Evolutionary conservation across 106 monocot genomes (phyloP).

Genomic region (Dioscorea alata): DNA sequence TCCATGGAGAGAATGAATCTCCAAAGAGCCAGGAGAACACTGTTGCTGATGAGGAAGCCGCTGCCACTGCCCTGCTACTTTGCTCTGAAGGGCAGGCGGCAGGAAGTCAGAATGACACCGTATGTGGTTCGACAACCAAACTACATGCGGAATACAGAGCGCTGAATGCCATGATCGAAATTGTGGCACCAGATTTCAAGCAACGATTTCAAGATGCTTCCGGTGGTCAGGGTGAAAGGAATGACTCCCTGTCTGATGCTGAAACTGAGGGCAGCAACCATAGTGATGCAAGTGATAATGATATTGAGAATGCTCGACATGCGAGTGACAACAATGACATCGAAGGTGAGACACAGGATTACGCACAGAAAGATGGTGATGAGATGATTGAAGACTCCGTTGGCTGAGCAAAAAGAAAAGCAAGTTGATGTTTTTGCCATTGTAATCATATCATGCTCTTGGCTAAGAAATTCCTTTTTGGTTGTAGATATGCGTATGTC

Average conservation of each 20-base stretch:
- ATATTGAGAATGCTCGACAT: slow-evolving; percentile 4
- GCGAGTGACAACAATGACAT: not conserved
- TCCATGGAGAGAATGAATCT: slow-evolving; percentile 63
- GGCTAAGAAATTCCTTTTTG: not conserved
- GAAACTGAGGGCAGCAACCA: slow-evolving; percentile 51
- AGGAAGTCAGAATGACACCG: slow-evolving; percentile 48
- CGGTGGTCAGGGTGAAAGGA: not conserved
- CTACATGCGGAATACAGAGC: slow-evolving; percentile 23
- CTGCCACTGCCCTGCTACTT: slow-evolving; percentile 14
- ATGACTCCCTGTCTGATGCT: slow-evolving; percentile 62
- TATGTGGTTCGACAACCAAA: slow-evolving; percentile 4
- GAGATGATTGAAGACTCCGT: slow-evolving; percentile 74
- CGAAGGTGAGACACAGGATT: not conserved
- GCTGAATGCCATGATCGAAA: slow-evolving; percentile 64
- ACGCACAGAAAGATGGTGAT: slow-evolving; percentile 6
- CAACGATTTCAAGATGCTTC: slow-evolving; percentile 20
- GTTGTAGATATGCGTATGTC: not conserved
- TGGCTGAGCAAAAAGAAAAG: slow-evolving; percentile 24
- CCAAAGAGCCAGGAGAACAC: slow-evolving; percentile 16
- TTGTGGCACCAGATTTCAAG: slow-evolving; percentile 63
- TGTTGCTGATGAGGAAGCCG: slow-evolving; percentile 3
- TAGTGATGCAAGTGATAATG: slow-evolving; percentile 8
- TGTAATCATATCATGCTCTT: not conserved
- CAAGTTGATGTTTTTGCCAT: not conserved
- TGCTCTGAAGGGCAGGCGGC: slow-evolving; percentile 40